A percentile compares a stretch with the other conserved stretches of the same genome.
phyloP scores from a whole-genome alignment of 371 early-diverging fungal genomes.

The Hamiltosporidium tvaerminnensis region DNA sequence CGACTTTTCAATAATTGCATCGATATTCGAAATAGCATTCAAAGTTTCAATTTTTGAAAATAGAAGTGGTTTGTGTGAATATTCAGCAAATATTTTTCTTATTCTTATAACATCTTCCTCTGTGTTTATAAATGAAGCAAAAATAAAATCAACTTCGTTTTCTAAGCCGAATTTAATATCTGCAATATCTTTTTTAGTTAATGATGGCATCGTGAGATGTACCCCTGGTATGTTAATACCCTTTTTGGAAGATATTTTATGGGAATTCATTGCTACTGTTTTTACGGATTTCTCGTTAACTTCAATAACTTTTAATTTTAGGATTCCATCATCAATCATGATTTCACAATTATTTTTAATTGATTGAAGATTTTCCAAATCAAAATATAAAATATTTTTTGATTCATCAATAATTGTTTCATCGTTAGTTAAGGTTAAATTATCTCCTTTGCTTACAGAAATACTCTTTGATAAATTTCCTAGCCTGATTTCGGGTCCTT shows the following conservation, averaged over 20 bases:
- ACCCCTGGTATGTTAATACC: slow-evolving; percentile 38
- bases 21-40: slow-evolving; percentile 82
- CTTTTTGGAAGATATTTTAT: slow-evolving; percentile 28
- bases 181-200: slow-evolving; percentile 31
- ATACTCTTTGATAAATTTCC: neutral
- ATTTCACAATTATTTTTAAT: slow-evolving; percentile 7
- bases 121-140: slow-evolving; percentile 43
- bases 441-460: slow-evolving; percentile 18
- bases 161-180: slow-evolving; percentile 37
- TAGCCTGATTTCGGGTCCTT: slow-evolving; percentile 49
- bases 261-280: slow-evolving; percentile 15
- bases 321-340: slow-evolving; percentile 41
- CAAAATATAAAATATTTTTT: neutral
- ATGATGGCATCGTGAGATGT: slow-evolving; percentile 3
- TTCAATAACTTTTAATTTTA: slow-evolving; percentile 19
- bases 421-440: slow-evolving; percentile 18
- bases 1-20: slow-evolving; percentile 72
- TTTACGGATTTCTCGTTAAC: slow-evolving; percentile 14
- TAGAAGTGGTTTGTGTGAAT: slow-evolving; percentile 2
- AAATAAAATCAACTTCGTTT: slow-evolving; percentile 40
- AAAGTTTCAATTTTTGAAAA: slow-evolving; percentile 65
- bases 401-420: neutral
- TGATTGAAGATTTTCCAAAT: slow-evolving; percentile 16
- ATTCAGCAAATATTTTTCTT: slow-evolving; percentile 29
- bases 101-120: slow-evolving; percentile 40